phyloP scores from a whole-genome alignment of 129 eudicot species.

The Sambucus nigra region DNA sequence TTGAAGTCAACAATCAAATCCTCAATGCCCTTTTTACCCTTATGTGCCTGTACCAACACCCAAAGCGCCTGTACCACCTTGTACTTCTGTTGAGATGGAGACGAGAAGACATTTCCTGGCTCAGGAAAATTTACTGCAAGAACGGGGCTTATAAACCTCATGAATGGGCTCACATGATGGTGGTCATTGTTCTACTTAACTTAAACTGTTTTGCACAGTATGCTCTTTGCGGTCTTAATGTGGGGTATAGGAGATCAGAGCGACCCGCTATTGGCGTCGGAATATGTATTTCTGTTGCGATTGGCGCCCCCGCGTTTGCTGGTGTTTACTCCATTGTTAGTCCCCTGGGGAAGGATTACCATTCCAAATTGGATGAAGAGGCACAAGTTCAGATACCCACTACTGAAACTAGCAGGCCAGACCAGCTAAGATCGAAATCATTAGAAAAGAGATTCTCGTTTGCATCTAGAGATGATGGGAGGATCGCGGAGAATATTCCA shows the following conservation, averaged over 20 bases:
- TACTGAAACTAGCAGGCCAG: constrained; percentile 17
- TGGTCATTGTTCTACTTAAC: constrained; percentile 57
- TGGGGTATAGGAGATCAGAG: constrained; percentile 65
- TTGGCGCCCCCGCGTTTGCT: constrained; percentile 90
- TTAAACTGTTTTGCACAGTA: constrained; percentile 90
- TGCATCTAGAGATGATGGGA: constrained; percentile 40
- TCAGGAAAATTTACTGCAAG: constrained; percentile 76
- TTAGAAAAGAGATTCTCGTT: constrained; percentile 69
- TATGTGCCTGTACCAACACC: constrained; percentile 90
- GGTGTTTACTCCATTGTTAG: constrained; percentile 68
- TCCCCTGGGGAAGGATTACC: constrained; percentile 88
- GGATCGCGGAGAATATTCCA: constrained; percentile 38
- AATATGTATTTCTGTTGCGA: constrained; percentile 62
- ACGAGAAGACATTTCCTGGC: constrained; percentile 54
- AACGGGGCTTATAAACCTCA: constrained; percentile 88
- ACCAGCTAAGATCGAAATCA: constrained; percentile 33
- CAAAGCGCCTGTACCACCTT: constrained; percentile 64
- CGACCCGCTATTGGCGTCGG: constrained; percentile 87
- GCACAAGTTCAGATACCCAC: constrained; percentile 38
- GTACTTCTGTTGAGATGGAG: constrained; percentile 76
- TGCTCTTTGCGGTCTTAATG: constrained; percentile 75
- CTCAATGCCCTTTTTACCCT: constrained; percentile 86
- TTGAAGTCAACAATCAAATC: constrained; percentile 90
- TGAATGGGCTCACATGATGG: constrained; percentile 95
- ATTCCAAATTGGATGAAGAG: constrained; percentile 53